Evolutionary conservation across 257 asterid genomes (phyloP).

Genomic region (Capsicum rhomboideum): DNA sequence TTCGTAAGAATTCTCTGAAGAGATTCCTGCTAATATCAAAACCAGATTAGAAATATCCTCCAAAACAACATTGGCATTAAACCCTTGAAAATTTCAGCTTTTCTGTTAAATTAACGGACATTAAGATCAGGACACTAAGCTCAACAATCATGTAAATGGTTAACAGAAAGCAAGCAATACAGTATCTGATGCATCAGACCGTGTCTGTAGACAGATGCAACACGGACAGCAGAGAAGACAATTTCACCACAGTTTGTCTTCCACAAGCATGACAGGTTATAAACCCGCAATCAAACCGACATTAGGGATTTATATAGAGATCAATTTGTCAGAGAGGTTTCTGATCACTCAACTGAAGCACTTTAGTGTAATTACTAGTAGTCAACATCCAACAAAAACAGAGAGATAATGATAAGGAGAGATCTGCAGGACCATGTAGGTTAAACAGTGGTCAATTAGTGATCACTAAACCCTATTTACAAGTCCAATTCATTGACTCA

Average conservation of each 20-base stretch:
- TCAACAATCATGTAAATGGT: background rate
- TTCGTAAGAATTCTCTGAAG: constrained; percentile 43
- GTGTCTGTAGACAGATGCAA: background rate
- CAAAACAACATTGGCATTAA: background rate
- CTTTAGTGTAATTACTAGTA: background rate
- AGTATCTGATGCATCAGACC: background rate
- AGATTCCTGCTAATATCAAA: constrained; percentile 47
- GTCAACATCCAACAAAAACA: background rate
- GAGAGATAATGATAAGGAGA: background rate
- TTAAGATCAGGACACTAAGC: background rate
- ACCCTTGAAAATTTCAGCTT: background rate
- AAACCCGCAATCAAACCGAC: background rate
- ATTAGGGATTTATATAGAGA: background rate
- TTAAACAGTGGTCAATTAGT: background rate
- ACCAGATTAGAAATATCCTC: constrained; percentile 8
- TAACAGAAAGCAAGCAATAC: background rate
- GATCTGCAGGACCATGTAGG: background rate
- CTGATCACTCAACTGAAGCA: background rate
- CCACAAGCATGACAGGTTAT: background rate
- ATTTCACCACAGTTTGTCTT: background rate
- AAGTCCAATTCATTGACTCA: constrained; percentile 10
- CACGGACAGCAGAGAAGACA: background rate
- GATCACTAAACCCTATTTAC: background rate
- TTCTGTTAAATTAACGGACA: background rate
- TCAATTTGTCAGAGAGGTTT: background rate